Evolutionary conservation across 2,329 filamentous ascomycete species (phyloP), one percentile per base, ranked within the genome.

Genomic region (Cordyceps pruinosa): DNA sequence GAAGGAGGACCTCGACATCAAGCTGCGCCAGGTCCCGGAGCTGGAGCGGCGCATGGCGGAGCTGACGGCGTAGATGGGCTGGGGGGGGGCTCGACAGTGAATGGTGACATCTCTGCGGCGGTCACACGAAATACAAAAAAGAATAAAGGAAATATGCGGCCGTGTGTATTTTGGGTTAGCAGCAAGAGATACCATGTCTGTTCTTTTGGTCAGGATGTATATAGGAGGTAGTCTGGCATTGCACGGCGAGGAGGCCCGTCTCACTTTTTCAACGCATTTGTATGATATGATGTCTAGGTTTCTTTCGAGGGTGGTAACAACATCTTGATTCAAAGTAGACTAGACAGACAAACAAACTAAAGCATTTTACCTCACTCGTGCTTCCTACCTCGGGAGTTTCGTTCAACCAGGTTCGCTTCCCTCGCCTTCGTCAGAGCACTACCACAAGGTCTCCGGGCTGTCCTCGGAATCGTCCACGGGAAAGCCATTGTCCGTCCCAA

Each of bases 1-100:
- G 78, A 95, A 89, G 72, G 94, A 99, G 69, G 93, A 97, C 63
- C 78, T 97, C 44, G 93, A 97, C 59, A 77, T 96, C 50, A 82
- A 90, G 70, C 74, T 99, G 52, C 80, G 94, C 59, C 87, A 90
- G 61, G 88, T 97, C 9, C 90, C 90, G 1, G 93, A 96, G 67
- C 81, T 96, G 62, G 87, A 97, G 79, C 86, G 87, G 70, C 81
- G 94, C 56, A 85, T 97, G 68, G 84, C 79, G 17, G 93, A 97
- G 73, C 74, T 97, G 71, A 89, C 79, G 56, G 44, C 57, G 12
- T 59, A 52, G 21, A 45, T 13, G 19, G 13, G 26, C 0, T 4
- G 9, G 8, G 0, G 25, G 1, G 25, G 13, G 19, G 19, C 9
- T 45, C 7, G 4, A 49, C 19, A 13, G 7, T 19, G 17, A 34